phyloP scores from a whole-genome alignment of 352 stramenopile species.

The Pythium graminicola region DNA sequence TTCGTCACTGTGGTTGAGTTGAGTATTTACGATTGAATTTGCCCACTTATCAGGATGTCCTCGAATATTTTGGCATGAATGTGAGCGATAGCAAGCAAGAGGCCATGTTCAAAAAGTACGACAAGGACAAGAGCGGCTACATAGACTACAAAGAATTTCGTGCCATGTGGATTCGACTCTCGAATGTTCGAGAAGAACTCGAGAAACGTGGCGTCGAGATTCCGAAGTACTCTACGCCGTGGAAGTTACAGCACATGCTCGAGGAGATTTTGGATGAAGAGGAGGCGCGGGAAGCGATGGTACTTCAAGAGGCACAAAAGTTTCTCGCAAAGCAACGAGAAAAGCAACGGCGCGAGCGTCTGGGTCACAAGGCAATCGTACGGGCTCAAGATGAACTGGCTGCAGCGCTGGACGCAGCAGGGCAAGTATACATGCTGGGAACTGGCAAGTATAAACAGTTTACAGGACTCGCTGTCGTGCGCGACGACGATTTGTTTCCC shows the following conservation, averaged over 20 bases:
- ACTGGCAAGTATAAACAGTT: constrained; percentile 84
- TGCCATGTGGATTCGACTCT: constrained; percentile 83
- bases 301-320: constrained; percentile 67
- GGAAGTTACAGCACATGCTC: constrained; percentile 80
- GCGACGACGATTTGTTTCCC: constrained; percentile 53
- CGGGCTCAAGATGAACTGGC: constrained; percentile 79
- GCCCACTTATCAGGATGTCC: constrained; percentile 46
- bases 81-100: constrained; percentile 89
- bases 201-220: constrained; percentile 82
- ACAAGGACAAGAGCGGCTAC: constrained; percentile 85
- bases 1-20: too few species aligned
- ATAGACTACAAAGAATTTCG: constrained; percentile 95
- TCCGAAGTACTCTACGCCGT: constrained; percentile 77
- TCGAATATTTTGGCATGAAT: constrained; percentile 91
- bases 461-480: constrained; percentile 33
- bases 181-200: constrained; percentile 80
- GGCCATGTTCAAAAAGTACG: constrained; percentile 89
- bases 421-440: constrained; percentile 91
- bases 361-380: constrained; percentile 47
- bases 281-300: constrained; percentile 73
- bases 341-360: constrained; percentile 40
- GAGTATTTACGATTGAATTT: neutral
- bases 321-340: constrained; percentile 74
- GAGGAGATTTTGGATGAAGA: constrained; percentile 88
- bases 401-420: constrained; percentile 84